Base-by-base conservation (phyloP, 352 stramenopile species). In the Blastocystis sp. region DNA sequence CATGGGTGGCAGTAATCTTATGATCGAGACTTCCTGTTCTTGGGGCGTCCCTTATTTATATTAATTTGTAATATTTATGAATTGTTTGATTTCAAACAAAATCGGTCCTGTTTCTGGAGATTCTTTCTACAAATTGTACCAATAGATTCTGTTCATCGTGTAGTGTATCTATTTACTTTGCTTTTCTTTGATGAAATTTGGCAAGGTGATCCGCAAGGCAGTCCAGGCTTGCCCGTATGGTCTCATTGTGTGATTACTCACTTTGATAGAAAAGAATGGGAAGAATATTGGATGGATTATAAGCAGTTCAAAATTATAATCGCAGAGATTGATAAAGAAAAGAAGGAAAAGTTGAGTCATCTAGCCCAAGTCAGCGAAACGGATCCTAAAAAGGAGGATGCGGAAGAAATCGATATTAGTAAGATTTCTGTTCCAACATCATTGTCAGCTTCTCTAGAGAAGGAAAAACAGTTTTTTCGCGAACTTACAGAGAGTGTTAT, bases 1-100 rank as follows among this genome's bases (percentile, higher is more conserved):
- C 75, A 96, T 95, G 93, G 93, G 95, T 88, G 92, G 94, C 90
- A 94, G 96, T 91, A 96, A 96, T 90, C 88, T 96, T 53, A 93
- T 93, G 62, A 96, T 96, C 68, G 94, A 96, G 89, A 89, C 93
- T 8, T 62, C 62, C 34, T 88, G 77, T 77, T 93, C 95, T 91
- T 96, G 94, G 94, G 94, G 94, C n/a, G 93, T 96, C 15, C 94
- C 94, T 2, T 92, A 95, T 66, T 43, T 88, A 8, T 18, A 87
- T 70, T 87, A 75, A 68, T 87, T 34, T 75, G 55, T 45, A 50
- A 77, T 77, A 55, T 77, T 59, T n/a, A n/a, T 59, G 50, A 59
- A 13, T 59, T 59, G 50, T 59, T 59, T 59, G 50, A n/a, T 59
- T 3, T n/a, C 13, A n/a, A 59, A 59, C 20, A n/a, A 59, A 59